Evolutionary conservation across 495 filamentous ascomycete genomes (phyloP).

Genomic region (Penicillium taxi): DNA sequence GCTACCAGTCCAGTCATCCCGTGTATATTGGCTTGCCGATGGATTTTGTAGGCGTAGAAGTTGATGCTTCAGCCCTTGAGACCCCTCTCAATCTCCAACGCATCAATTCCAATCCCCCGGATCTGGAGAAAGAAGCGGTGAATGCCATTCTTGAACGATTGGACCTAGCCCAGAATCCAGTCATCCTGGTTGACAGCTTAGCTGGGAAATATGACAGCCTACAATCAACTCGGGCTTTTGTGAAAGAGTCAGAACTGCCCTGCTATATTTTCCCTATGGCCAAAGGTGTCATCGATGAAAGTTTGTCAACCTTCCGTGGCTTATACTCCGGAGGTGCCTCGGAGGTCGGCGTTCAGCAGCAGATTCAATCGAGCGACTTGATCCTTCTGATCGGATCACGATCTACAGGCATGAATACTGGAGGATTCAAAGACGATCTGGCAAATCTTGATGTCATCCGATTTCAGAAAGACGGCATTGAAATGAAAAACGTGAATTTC

Average conservation of each 20-base stretch:
- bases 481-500: background rate
- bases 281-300: constrained; percentile 10
- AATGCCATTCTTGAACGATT: background rate
- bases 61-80: constrained; percentile 7
- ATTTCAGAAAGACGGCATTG: constrained; percentile 2
- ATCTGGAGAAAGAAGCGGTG: constrained; percentile 2
- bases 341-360: constrained; percentile 1
- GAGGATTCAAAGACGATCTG: constrained; percentile 3
- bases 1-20: constrained; percentile 7
- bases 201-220: constrained; percentile 1
- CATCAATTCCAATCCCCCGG: background rate
- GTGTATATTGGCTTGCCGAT: constrained; percentile 10
- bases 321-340: constrained; percentile 1
- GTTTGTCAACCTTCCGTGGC: constrained; percentile 3
- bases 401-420: constrained; percentile 8
- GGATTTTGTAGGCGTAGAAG: constrained; percentile 6
- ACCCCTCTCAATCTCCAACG: background rate
- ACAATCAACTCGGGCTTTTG: constrained; percentile 3
- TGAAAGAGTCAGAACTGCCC: constrained; percentile 4
- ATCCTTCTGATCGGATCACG: constrained; percentile 9
- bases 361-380: constrained; percentile 6
- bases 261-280: constrained; percentile 8
- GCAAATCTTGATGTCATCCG: constrained; percentile 7
- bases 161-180: constrained; percentile 1
- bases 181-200: constrained; percentile 8